These are phyloP conservation scores for Limnomonas spitsbergensis DNA, from an alignment of 139 green algal species.

Conservation along the genomic window DNA sequence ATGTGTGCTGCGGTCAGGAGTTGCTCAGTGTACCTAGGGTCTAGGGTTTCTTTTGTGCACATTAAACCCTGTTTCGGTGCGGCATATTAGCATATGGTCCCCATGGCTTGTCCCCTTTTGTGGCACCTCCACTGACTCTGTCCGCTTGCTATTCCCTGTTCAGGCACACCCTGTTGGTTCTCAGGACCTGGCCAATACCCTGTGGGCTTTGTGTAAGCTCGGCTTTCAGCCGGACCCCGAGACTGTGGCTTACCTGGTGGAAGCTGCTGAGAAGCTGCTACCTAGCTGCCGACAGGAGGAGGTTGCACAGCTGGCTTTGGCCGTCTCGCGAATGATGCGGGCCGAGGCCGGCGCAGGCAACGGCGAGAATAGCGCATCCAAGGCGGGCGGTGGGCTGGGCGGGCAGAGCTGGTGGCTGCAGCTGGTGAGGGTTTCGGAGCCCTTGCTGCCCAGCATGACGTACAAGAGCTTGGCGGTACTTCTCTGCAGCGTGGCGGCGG, in stretches of 20 bases:
- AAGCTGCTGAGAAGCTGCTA: not conserved
- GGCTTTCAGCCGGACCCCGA: too few species aligned
- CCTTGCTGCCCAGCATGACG: not conserved
- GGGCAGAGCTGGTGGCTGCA: not conserved
- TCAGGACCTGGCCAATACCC: not conserved
- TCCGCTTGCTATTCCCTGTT: too few species aligned
- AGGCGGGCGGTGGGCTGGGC: not conserved
- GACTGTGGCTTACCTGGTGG: too few species aligned
- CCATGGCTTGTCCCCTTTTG: too few species aligned
- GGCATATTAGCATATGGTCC: too few species aligned
- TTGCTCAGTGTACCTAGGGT: too few species aligned
- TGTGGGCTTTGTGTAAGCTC: not conserved
- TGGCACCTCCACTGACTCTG: too few species aligned
- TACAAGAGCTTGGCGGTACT: not conserved
- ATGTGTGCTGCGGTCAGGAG: too few species aligned
- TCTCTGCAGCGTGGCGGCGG: not conserved
- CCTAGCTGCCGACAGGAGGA: not conserved
- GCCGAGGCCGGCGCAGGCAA: not conserved
- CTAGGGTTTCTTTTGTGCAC: too few species aligned
- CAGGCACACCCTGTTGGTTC: not conserved
- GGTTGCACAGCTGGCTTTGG: not conserved
- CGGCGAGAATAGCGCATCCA: not conserved
- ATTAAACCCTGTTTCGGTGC: too few species aligned
- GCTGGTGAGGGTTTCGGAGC: not conserved
- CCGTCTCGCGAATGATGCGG: not conserved